Conservation (phyloP, 2,329 filamentous ascomycete genomes). For the Cercospora janseana region DNA sequence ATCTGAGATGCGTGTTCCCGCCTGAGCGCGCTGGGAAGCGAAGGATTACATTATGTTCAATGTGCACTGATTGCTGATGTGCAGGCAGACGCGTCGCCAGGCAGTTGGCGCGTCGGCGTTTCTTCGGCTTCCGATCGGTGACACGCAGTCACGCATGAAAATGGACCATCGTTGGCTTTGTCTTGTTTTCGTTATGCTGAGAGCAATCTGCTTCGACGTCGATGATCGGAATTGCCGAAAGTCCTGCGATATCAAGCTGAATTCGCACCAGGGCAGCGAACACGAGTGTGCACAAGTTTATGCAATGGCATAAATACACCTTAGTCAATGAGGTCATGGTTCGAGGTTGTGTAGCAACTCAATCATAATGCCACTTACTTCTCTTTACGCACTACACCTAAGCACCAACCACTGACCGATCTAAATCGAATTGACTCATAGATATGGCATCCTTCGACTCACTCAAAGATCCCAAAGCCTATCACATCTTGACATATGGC, state of each 20-base stretch:
- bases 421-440: neutral
- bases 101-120: neutral
- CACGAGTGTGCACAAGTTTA: too few species aligned
- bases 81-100: constrained; percentile 6
- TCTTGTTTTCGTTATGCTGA: neutral
- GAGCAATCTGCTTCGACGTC: too few species aligned
- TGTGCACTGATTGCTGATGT: neutral
- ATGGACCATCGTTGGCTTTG: neutral
- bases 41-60: constrained; percentile 5
- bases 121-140: neutral
- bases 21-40: neutral
- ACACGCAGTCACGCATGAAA: neutral
- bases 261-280: too few species aligned
- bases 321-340: too few species aligned
- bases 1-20: constrained; percentile 50
- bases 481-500: constrained; percentile 73
- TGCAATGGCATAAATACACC: too few species aligned
- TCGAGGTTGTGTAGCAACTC: too few species aligned
- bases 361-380: too few species aligned
- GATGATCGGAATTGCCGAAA: too few species aligned
- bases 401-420: neutral
- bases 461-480: constrained; percentile 67
- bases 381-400: neutral
- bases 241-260: too few species aligned
- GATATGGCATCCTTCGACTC: constrained; percentile 48